These are phyloP conservation scores for Tanacetum coccineum DNA, from an alignment of 129 eudicot species.

Conservation along the genomic window DNA sequence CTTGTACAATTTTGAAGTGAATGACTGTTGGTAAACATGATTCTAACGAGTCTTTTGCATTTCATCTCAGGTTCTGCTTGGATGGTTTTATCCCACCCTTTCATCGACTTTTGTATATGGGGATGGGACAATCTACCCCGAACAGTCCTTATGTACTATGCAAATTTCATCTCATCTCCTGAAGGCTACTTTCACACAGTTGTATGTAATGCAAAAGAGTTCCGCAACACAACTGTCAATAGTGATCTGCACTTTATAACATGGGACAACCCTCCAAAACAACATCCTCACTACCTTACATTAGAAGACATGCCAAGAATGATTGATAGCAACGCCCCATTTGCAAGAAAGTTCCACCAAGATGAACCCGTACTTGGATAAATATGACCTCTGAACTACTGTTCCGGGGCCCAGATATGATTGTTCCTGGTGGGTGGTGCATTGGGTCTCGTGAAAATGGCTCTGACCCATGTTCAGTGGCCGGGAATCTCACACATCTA, in stretches of 20 bases:
- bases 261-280: constrained; percentile 82
- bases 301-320: constrained; percentile 42
- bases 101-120: constrained; percentile 58
- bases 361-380: constrained; percentile 63
- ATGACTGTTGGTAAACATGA: no score
- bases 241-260: constrained; percentile 65
- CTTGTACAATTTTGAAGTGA: background rate
- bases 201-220: constrained; percentile 52
- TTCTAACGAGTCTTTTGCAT: no score
- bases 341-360: constrained; percentile 59
- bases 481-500: constrained; percentile 34
- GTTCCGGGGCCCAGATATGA: constrained; percentile 47
- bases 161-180: constrained; percentile 74
- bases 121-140: constrained; percentile 84
- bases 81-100: constrained; percentile 62
- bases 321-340: constrained; percentile 55
- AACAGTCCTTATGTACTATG: constrained; percentile 66
- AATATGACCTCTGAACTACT: constrained; percentile 55
- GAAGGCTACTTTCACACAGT: constrained; percentile 82
- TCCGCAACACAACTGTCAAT: constrained; percentile 53
- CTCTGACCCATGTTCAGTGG: constrained; percentile 53
- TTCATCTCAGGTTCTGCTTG: constrained; percentile 64
- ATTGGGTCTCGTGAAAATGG: constrained; percentile 45
- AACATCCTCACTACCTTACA: constrained; percentile 57
- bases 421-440: constrained; percentile 81